Base-by-base conservation (phyloP, 495 filamentous ascomycete genomes). In the Penicillium malachiteum region DNA sequence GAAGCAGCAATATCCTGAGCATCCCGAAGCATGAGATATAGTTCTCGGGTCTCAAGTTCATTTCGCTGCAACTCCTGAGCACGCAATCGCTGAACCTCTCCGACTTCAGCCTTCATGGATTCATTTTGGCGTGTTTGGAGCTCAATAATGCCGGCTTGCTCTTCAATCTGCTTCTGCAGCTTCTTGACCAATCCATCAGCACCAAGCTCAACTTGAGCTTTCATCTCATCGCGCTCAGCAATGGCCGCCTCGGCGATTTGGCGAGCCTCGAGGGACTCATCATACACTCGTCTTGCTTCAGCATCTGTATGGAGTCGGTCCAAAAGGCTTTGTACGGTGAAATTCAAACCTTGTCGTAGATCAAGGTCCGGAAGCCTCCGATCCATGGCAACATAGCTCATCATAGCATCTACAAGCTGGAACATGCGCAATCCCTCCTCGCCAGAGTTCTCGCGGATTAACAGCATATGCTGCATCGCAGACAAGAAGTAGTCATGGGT, bases 381-480 rank as follows among this genome's bases (percentile, higher is more conserved):
- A 70, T 98, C 94, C 95, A 98, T 98, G 53, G 92, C 94, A 54
- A 98, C 94, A 70, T 98, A 97, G 74, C 90, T 96, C 56, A 98
- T 85, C 90, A 98, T 98, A 8, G 90, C 86, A 68, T 98, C 94
- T 8, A 97, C 93, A 9, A 98, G 83, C 78, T 98, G 94, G 76
- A 97, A 98, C 91, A 97, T 95, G 32, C 92, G 86, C 33, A 97
- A 72, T 35, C 92, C 82, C 69, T 98, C 94, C 68, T 98, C 94
- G 37, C 88, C 87, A 46, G 93, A 90, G 59, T 94, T 96, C 62
- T 96, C 92, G 48, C 92, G 83, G 61, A 97, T 96, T 34, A 98
- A 77, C 41, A 98, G 81, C 66, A 98, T 83, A 75, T 98, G 94
- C 68, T 98, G 94, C 71, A 98, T 81, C 10, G 93, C 89, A 35